These are phyloP conservation scores for Verbena officinalis DNA, from an alignment of 257 asterid genomes.

Conservation along the genomic window DNA sequence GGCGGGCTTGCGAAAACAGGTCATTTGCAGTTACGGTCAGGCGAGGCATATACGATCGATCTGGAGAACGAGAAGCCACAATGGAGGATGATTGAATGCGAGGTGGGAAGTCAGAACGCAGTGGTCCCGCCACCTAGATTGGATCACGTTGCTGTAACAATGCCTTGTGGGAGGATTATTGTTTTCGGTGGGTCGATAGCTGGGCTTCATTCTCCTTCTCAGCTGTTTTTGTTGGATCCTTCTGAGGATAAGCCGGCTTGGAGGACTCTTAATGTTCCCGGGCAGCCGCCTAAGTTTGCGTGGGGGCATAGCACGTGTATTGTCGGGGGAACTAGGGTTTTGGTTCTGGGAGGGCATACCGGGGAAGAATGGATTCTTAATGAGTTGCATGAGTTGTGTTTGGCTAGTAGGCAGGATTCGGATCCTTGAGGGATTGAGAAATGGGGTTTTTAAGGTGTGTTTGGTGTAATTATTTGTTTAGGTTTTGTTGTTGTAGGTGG, in stretches of 20 bases:
- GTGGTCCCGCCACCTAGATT: constrained; percentile 84
- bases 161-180: constrained; percentile 90
- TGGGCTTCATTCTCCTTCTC: constrained; percentile 88
- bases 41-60: constrained; percentile 82
- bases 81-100: constrained; percentile 84
- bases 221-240: constrained; percentile 79
- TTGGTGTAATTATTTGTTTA: too few species aligned
- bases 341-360: constrained; percentile 86
- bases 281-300: constrained; percentile 82
- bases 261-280: constrained; percentile 77
- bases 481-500: too few species aligned
- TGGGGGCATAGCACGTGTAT: constrained; percentile 94
- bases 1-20: constrained; percentile 94
- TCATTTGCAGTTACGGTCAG: constrained; percentile 80
- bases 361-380: constrained; percentile 89
- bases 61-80: constrained; percentile 69
- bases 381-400: constrained; percentile 76
- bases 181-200: constrained; percentile 84
- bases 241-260: constrained; percentile 79
- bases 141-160: constrained; percentile 81
- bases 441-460: too few species aligned
- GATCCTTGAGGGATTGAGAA: constrained; percentile 45
- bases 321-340: constrained; percentile 87
- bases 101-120: constrained; percentile 65
- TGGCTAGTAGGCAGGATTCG: constrained; percentile 80